phyloP scores from a whole-genome alignment of 106 monocot species.

The Triglochin maritima region DNA sequence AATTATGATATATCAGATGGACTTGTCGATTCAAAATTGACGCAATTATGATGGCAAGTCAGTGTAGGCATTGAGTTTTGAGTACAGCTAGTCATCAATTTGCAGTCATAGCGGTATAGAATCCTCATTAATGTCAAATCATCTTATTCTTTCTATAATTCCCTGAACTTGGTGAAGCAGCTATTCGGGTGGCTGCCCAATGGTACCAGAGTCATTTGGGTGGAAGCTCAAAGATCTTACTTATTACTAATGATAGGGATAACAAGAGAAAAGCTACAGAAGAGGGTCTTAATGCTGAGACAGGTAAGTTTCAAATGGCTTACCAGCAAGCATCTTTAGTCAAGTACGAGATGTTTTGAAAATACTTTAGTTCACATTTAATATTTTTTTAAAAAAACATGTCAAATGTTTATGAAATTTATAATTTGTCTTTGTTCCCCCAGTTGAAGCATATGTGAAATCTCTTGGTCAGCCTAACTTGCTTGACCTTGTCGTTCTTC shows the following conservation, averaged over 20 bases:
- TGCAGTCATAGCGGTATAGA: no score
- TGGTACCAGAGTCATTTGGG: constrained; percentile 91
- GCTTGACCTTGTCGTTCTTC: constrained; percentile 65
- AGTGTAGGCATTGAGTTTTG: no score
- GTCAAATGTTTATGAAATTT: no score
- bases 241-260: constrained; percentile 93
- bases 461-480: constrained; percentile 77
- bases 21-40: no score
- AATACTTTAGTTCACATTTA: no score
- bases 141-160: background rate
- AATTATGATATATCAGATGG: no score
- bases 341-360: no score
- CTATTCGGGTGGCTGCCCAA: constrained; percentile 82
- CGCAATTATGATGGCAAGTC: no score
- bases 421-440: constrained; percentile 8
- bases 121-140: no score
- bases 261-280: constrained; percentile 81
- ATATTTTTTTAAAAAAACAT: background rate
- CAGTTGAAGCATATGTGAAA: constrained; percentile 91
- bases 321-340: no score
- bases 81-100: no score
- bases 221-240: constrained; percentile 41
- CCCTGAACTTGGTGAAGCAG: constrained; percentile 23
- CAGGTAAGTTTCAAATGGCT: constrained; percentile 28
- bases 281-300: constrained; percentile 82